A percentile compares a stretch with the other conserved stretches of the same genome.
These are phyloP conservation scores for Cercospora sesami DNA, from an alignment of 2,329 filamentous ascomycete species.

Conservation along the genomic window DNA sequence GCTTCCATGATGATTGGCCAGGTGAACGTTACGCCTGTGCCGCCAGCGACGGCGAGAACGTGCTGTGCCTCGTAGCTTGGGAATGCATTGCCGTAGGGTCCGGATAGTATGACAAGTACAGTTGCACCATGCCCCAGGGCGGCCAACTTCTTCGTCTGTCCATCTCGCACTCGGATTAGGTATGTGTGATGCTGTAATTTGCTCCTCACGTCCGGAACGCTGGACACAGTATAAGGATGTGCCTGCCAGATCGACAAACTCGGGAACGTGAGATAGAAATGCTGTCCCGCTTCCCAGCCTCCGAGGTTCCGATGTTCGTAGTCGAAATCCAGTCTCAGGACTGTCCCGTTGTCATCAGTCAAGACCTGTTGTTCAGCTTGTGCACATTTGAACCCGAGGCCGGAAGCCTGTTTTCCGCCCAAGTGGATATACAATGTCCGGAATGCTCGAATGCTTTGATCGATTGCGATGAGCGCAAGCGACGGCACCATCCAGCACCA, in stretches of 20 bases:
- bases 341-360: conserved; percentile 59
- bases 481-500: conserved; percentile 68
- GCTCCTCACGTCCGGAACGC: conserved; percentile 45
- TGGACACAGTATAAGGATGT: conserved; percentile 68
- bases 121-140: conserved; percentile 43
- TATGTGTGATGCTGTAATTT: conserved; percentile 39
- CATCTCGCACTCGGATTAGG: conserved; percentile 43
- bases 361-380: conserved; percentile 56
- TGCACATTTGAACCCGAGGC: conserved; percentile 58
- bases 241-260: conserved; percentile 68
- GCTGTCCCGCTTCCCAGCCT: conserved; percentile 65
- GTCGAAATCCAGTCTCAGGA: conserved; percentile 66
- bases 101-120: conserved; percentile 61
- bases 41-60: conserved; percentile 48
- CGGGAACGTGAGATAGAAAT: conserved; percentile 70
- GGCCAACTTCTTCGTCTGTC: conserved; percentile 60
- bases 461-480: conserved; percentile 64
- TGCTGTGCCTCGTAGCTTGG: conserved; percentile 29
- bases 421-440: conserved; percentile 61
- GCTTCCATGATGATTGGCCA: conserved; percentile 47
- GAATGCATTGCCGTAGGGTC: conserved; percentile 57
- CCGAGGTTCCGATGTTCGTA: conserved; percentile 55
- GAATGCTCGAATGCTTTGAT: conserved; percentile 60
- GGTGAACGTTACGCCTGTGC: conserved; percentile 60
- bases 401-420: conserved; percentile 10